phyloP scores from a whole-genome alignment of 1,284 basidiomycete genomes.

The Fomitiporia mediterranea region DNA sequence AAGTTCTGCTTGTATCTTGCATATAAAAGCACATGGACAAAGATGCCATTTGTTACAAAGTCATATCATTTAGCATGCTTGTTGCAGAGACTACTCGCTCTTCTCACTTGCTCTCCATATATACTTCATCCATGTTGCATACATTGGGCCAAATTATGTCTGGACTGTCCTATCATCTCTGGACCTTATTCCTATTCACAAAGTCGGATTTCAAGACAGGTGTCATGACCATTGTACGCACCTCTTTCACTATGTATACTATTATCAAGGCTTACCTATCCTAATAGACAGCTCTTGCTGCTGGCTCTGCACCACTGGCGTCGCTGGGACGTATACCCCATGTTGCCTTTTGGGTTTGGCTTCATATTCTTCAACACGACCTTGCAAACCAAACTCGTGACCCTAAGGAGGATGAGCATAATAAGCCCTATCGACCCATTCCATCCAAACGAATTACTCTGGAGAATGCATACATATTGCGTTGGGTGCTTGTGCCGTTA shows the following conservation, averaged over 20 bases:
- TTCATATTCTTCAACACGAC: slow-evolving; percentile 38
- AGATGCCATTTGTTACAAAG: too few species aligned
- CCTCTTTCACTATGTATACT: too few species aligned
- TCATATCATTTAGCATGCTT: too few species aligned
- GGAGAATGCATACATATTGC: slow-evolving; percentile 29
- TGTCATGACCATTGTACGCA: slow-evolving; percentile 16
- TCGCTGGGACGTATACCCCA: slow-evolving; percentile 25
- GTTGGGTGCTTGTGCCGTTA: slow-evolving; percentile 31
- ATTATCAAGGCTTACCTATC: too few species aligned
- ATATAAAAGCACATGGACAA: too few species aligned
- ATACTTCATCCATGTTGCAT: too few species aligned
- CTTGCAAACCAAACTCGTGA: slow-evolving; percentile 41
- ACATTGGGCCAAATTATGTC: background rate
- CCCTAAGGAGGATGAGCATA: slow-evolving; percentile 37
- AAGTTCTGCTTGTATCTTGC: too few species aligned
- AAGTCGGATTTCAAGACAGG: slow-evolving; percentile 20
- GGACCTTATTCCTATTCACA: slow-evolving; percentile 20
- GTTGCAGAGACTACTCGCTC: too few species aligned
- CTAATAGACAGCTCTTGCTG: slow-evolving; percentile 37
- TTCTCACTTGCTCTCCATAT: too few species aligned
- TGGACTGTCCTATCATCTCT: slow-evolving; percentile 13
- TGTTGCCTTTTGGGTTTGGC: slow-evolving; percentile 37
- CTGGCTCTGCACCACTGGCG: slow-evolving; percentile 29
- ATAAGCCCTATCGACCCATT: slow-evolving; percentile 42
- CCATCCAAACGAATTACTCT: slow-evolving; percentile 37